A percentile compares a stretch with the other conserved stretches of the same genome.
These are phyloP conservation scores for Chytriomyces sp. DNA, from an alignment of 192 early-diverging fungal species.

Conservation along the genomic window DNA sequence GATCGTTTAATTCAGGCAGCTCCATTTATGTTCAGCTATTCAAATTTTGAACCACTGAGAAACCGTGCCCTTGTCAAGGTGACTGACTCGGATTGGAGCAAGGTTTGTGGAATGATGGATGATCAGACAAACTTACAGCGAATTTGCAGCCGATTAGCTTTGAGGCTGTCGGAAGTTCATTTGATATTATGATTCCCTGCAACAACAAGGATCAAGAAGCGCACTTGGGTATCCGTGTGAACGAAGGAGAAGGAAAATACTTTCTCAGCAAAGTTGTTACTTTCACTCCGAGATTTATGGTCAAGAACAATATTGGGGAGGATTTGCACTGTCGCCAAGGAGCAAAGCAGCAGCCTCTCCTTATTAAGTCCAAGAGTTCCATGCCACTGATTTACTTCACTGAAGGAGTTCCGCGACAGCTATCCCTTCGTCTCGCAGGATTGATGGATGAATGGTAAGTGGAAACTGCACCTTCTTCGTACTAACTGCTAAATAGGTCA, in stretches of 20 bases:
- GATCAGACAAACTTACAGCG: not conserved
- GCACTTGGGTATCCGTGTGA: constrained; percentile 81
- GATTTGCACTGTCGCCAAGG: constrained; percentile 75
- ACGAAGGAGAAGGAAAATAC: constrained; percentile 85
- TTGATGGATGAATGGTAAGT: constrained; percentile 70
- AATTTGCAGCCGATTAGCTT: constrained; percentile 79
- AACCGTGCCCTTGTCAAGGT: constrained; percentile 82
- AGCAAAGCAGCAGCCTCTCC: constrained; percentile 53
- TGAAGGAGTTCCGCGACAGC: constrained; percentile 57
- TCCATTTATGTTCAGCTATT: constrained; percentile 94
- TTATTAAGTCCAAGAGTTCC: constrained; percentile 55
- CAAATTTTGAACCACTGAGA: constrained; percentile 72
- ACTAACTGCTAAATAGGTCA: constrained; percentile 28
- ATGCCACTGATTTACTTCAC: constrained; percentile 71
- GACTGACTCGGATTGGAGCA: constrained; percentile 78
- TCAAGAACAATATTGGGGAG: constrained; percentile 78
- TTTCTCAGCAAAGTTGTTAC: constrained; percentile 84
- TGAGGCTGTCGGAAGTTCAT: constrained; percentile 88
- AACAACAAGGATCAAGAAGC: constrained; percentile 54
- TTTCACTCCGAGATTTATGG: constrained; percentile 85
- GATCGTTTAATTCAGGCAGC: constrained; percentile 44
- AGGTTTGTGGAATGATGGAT: constrained; percentile 32
- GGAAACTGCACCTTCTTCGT: not conserved
- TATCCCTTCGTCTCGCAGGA: constrained; percentile 69
- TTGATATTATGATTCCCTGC: constrained; percentile 73